Conservation (phyloP, 441 rosid genomes). For the Gossypium gossypioides region DNA sequence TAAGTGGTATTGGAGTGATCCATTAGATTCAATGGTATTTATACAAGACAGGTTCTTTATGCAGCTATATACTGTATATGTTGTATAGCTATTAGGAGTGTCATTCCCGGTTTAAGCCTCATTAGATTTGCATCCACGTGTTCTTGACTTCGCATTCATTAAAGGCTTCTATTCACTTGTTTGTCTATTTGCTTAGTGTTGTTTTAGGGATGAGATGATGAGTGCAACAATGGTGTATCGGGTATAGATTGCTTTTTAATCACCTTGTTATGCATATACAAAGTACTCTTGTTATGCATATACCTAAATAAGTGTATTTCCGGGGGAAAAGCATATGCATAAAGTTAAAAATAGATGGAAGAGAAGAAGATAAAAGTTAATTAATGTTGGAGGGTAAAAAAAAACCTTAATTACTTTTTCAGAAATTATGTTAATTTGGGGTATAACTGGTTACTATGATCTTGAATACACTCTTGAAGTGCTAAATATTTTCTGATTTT, state of each 20-base stretch:
- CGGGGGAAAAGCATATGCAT: neutral
- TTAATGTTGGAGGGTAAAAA: neutral
- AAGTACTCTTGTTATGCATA: neutral
- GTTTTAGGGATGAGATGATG: neutral
- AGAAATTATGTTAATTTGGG: neutral
- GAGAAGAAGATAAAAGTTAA: neutral
- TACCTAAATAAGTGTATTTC: neutral
- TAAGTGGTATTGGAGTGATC: neutral
- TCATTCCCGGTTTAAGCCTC: neutral
- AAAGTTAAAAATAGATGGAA: neutral
- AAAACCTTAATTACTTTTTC: neutral
- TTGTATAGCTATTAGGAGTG: neutral
- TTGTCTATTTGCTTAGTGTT: neutral
- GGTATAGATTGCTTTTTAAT: neutral
- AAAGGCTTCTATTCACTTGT: neutral
- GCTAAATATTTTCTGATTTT: neutral
- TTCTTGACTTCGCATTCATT: neutral
- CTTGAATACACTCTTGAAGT: neutral
- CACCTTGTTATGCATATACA: neutral
- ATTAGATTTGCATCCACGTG: neutral
- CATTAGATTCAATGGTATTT: neutral
- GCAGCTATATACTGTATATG: neutral
- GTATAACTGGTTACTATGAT: neutral
- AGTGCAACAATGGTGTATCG: neutral
- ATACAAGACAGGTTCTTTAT: neutral